Evolutionary conservation across 352 stramenopile species (phyloP).

Genomic region (Pythium coloratum): DNA sequence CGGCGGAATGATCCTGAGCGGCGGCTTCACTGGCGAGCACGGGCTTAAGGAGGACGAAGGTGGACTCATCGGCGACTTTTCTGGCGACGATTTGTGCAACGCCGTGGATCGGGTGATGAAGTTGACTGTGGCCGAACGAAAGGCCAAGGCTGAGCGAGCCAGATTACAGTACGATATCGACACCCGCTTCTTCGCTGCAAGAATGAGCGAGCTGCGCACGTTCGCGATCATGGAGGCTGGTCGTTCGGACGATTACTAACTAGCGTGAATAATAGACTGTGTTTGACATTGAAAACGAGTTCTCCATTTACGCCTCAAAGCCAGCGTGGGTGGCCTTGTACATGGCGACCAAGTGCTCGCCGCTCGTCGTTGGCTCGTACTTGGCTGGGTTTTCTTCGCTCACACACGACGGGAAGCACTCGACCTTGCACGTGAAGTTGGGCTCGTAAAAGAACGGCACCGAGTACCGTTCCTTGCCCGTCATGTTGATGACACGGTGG

Average conservation of each 20-base stretch:
- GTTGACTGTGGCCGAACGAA: background rate
- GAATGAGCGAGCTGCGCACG: background rate
- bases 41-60: background rate
- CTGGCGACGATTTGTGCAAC: background rate
- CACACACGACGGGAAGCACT: slow-evolving; percentile 63
- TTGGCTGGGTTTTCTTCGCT: slow-evolving; percentile 44
- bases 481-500: slow-evolving; percentile 65
- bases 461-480: slow-evolving; percentile 66
- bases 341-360: slow-evolving; percentile 72
- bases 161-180: background rate
- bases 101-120: background rate
- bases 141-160: background rate
- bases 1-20: background rate
- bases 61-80: background rate
- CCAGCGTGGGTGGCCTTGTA: slow-evolving; percentile 71
- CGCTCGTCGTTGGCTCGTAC: slow-evolving; percentile 69
- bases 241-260: background rate
- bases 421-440: slow-evolving; percentile 66
- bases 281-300: too few species aligned
- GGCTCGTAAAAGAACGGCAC: slow-evolving; percentile 81
- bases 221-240: background rate
- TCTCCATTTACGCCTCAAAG: slow-evolving; percentile 31
- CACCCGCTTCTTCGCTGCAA: background rate
- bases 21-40: background rate
- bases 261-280: too few species aligned